Percentiles rank a stretch among this genome's conserved stretches.
phyloP scores from a whole-genome alignment of 768 basidiomycete species.

The Mycena kentingensis region DNA sequence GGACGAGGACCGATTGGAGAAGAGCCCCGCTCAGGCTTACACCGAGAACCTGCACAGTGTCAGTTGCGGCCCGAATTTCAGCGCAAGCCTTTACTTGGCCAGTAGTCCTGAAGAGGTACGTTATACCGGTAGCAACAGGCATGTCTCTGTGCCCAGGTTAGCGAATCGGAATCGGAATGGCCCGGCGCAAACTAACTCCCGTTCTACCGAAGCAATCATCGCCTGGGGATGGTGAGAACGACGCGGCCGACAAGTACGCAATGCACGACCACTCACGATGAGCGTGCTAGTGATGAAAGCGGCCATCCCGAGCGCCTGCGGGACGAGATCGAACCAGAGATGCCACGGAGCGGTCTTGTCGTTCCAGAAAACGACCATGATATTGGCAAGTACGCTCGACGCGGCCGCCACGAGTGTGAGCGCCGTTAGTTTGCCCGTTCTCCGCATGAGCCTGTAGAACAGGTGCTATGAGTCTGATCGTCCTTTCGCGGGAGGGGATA shows the following conservation, averaged over 20 bases:
- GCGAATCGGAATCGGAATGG: conserved; percentile 8
- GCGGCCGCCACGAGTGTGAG: conserved; percentile 70
- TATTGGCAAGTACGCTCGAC: conserved; percentile 59
- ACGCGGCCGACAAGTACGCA: background rate
- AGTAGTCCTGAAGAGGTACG: conserved; percentile 90
- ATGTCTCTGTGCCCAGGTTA: conserved; percentile 39
- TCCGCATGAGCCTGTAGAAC: conserved; percentile 72
- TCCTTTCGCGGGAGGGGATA: conserved; percentile 4
- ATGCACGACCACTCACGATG: conserved; percentile 57
- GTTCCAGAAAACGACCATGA: conserved; percentile 68
- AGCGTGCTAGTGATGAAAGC: conserved; percentile 84
- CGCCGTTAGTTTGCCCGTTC: conserved; percentile 81
- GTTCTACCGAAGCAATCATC: conserved; percentile 83
- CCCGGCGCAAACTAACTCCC: conserved; percentile 59
- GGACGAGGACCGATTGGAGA: conserved; percentile 75
- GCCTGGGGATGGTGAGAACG: conserved; percentile 52
- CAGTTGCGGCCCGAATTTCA: too few relatives aligned
- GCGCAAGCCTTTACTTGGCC: too few relatives aligned
- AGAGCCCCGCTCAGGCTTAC: conserved; percentile 87
- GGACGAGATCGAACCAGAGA: conserved; percentile 77
- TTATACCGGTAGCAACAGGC: conserved; percentile 39
- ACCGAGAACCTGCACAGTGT: too few relatives aligned
- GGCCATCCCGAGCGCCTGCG: conserved; percentile 83
- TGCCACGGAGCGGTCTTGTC: conserved; percentile 59
- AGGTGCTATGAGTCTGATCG: conserved; percentile 11